These are phyloP conservation scores for Crinitomyces ghanaensis DNA, from an alignment of 805 yeast species.

Conservation along the genomic window DNA sequence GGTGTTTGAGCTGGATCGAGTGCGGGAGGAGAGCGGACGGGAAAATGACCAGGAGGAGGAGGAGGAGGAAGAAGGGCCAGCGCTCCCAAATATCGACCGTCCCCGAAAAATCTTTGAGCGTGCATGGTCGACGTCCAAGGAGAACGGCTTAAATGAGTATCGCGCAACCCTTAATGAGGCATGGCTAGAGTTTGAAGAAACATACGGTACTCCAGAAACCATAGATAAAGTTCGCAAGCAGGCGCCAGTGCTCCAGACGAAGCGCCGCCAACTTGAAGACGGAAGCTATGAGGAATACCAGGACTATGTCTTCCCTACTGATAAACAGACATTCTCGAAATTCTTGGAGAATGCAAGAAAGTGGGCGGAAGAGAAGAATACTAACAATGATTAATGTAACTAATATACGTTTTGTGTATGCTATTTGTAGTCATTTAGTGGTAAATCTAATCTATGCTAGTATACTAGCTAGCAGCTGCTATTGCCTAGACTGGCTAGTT, in stretches of 20 bases:
- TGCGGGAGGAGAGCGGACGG: slow-evolving; percentile 31
- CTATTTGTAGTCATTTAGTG: no score
- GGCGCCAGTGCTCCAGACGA: slow-evolving; percentile 43
- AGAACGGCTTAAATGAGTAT: slow-evolving; percentile 27
- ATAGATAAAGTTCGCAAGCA: slow-evolving; percentile 31
- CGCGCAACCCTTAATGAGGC: slow-evolving; percentile 48
- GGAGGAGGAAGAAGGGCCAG: slow-evolving; percentile 36
- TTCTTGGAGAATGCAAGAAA: slow-evolving; percentile 38
- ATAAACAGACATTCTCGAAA: slow-evolving; percentile 28
- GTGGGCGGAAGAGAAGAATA: no score
- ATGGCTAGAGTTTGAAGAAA: slow-evolving; percentile 50
- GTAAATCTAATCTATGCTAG: no score
- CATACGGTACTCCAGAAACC: slow-evolving; percentile 42
- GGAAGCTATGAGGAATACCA: slow-evolving; percentile 43
- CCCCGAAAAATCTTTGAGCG: slow-evolving; percentile 47
- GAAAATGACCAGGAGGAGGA: slow-evolving; percentile 18
- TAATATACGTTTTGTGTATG: no score
- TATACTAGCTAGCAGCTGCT: no score
- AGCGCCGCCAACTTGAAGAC: slow-evolving; percentile 30
- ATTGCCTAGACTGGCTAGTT: no score
- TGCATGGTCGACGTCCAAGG: slow-evolving; percentile 38
- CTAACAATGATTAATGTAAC: no score
- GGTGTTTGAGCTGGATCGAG: slow-evolving; percentile 52
- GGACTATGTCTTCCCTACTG: slow-evolving; percentile 62
- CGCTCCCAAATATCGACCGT: no score